A percentile compares a stretch with the other conserved stretches of the same genome.
Evolutionary conservation across 1,139 yeast genomes (phyloP).

Genomic region (Diutina pseudorugosa): DNA sequence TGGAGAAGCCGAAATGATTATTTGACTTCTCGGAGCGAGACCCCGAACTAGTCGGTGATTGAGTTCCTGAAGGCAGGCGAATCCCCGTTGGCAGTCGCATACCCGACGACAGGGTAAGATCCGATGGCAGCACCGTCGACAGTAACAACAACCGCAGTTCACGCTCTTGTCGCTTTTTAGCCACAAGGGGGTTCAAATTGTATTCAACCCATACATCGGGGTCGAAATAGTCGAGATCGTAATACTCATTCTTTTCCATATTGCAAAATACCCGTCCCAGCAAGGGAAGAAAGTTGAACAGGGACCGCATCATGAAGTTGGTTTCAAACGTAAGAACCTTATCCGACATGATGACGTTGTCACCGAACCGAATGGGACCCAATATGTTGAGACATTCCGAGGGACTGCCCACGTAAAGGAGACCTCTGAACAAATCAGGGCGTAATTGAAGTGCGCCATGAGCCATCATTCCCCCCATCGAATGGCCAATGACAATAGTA

Average conservation of each 20-base stretch:
- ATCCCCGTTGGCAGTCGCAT: background rate
- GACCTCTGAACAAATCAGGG: conserved; percentile 58
- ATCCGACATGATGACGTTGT: conserved; percentile 63
- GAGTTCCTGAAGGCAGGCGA: background rate
- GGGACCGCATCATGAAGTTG: conserved; percentile 80
- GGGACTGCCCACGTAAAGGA: conserved; percentile 77
- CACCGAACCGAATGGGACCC: conserved; percentile 79
- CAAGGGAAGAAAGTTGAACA: conserved; percentile 65
- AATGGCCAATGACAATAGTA: conserved; percentile 67
- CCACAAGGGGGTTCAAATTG: conserved; percentile 64
- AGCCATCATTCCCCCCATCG: conserved; percentile 86
- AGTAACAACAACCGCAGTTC: conserved; percentile 6
- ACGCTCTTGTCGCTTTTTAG: conserved; percentile 13
- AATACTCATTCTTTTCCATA: conserved; percentile 39
- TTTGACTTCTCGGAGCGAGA: background rate
- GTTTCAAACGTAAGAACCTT: conserved; percentile 68
- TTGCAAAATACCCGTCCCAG: conserved; percentile 66
- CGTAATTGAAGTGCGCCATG: conserved; percentile 64
- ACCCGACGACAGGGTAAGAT: background rate
- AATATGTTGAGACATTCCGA: conserved; percentile 73
- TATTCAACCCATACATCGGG: conserved; percentile 72
- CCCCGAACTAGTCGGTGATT: background rate
- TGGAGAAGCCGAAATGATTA: background rate
- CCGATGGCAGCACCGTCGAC: background rate
- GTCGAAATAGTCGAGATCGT: conserved; percentile 65